These are phyloP conservation scores for Monilinia laxa DNA, from an alignment of 2,329 filamentous ascomycete species.

Conservation along the genomic window DNA sequence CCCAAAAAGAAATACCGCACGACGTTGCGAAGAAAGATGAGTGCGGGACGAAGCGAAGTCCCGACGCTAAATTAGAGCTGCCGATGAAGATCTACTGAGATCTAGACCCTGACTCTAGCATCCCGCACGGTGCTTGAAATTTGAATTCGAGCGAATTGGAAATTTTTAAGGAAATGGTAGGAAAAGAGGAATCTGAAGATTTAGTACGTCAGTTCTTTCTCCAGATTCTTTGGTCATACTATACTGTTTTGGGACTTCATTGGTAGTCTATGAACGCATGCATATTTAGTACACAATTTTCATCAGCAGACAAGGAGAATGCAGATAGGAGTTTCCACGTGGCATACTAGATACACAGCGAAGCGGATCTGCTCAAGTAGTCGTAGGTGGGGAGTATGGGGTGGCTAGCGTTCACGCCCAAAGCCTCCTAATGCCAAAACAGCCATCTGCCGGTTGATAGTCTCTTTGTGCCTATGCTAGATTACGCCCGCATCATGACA, in stretches of 20 bases:
- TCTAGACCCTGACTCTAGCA: neutral
- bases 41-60: neutral
- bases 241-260: neutral
- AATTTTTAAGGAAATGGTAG: neutral
- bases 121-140: neutral
- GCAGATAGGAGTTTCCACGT: neutral
- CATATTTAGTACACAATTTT: neutral
- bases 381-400: slow-evolving; percentile 5
- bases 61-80: neutral
- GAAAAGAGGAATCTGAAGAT: neutral
- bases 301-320: neutral
- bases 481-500: neutral
- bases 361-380: neutral
- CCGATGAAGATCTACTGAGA: neutral
- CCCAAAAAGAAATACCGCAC: neutral
- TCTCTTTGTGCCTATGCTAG: neutral
- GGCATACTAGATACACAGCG: neutral
- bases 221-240: neutral
- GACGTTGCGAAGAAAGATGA: neutral
- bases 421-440: slow-evolving; percentile 9
- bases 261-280: neutral
- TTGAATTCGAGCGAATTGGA: neutral
- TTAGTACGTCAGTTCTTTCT: neutral
- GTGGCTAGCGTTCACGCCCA: neutral
- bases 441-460: slow-evolving; percentile 4